A percentile compares a stretch with the other conserved stretches of the same genome.
These are phyloP conservation scores for Peronosclerospora sorghi DNA, from an alignment of 352 stramenopile genomes.

Conservation along the genomic window DNA sequence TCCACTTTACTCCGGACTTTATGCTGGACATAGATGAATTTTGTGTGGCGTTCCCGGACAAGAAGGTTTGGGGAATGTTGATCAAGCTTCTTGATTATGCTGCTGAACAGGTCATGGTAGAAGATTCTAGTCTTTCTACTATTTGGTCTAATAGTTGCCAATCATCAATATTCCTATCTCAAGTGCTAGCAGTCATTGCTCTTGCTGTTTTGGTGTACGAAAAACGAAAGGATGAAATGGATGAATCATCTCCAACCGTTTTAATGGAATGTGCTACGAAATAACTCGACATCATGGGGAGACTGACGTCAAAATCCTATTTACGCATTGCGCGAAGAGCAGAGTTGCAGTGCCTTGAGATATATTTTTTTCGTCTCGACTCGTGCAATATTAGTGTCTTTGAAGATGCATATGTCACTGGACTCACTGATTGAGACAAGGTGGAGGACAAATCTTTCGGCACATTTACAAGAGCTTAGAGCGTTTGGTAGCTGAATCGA, in stretches of 20 bases:
- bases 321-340: conserved; percentile 22
- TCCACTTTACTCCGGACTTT: conserved; percentile 59
- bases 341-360: conserved; percentile 44
- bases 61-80: conserved; percentile 49
- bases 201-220: conserved; percentile 45
- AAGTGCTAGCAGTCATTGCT: conserved; percentile 34
- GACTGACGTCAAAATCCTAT: conserved; percentile 8
- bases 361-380: conserved; percentile 60
- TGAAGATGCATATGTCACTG: conserved; percentile 31
- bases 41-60: conserved; percentile 50
- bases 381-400: conserved; percentile 41
- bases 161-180: conserved; percentile 35
- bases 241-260: conserved; percentile 37
- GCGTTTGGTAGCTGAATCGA: conserved; percentile 12
- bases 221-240: conserved; percentile 32
- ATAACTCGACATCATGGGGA: conserved; percentile 18
- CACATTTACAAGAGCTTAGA: conserved; percentile 33
- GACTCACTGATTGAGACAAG: conserved; percentile 50
- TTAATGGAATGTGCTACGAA: conserved; percentile 33
- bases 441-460: conserved; percentile 38
- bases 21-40: conserved; percentile 45
- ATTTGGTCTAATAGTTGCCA: conserved; percentile 18
- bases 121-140: conserved; percentile 15
- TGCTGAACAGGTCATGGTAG: conserved; percentile 28
- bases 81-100: conserved; percentile 42